Base-by-base conservation (phyloP, 768 basidiomycete species). In the Neoboletus magnificus region DNA sequence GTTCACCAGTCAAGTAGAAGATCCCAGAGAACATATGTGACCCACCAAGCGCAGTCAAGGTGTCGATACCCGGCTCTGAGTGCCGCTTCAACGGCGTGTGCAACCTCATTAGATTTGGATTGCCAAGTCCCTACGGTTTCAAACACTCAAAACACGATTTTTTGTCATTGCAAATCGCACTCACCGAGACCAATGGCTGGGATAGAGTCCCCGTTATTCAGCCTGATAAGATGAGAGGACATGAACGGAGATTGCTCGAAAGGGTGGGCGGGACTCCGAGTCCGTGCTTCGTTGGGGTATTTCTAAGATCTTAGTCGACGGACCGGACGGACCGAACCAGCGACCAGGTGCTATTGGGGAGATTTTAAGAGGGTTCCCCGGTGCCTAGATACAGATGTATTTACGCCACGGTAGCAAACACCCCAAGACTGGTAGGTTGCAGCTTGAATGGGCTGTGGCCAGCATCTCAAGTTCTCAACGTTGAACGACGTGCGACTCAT, bases 1-100 rank as follows among this genome's bases (percentile, higher is more conserved):
- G 58, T 27, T 15, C 48, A 36, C 67, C 66, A 64, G 59, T 67
- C 68, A 7, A 35, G 36, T 2, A 18, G 45, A 18, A 20, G 55
- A 47, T 50, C 39, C 33, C 11, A 25, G 55, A 16, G 30, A 27
- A 18, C 7, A 42, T 25, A 37, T 27, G 39, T 46, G 25, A 67
- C 68, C 20, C 54, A 78, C 78, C 75, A 76, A 35, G 88, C 89
- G 68, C 85, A 89, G 71, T 87, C 87, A 59, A 86, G 84, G 66
- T 84, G 91, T 69, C 80, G 79, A 74, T 92, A 93, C 12, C 91
- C 91, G 53, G 82, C 81, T 59, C 85, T 86, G 58, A 95, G 71
- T 1, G 91, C 91, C 61, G 81, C 79, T 52, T 79, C 77, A 27
- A 95, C 93, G 3, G 93, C 93, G 39, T 74, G 60, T 13, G 75